Evolutionary conservation across 2,329 filamentous ascomycete species (phyloP).

Genomic region (Pseudopyricularia javanii): DNA sequence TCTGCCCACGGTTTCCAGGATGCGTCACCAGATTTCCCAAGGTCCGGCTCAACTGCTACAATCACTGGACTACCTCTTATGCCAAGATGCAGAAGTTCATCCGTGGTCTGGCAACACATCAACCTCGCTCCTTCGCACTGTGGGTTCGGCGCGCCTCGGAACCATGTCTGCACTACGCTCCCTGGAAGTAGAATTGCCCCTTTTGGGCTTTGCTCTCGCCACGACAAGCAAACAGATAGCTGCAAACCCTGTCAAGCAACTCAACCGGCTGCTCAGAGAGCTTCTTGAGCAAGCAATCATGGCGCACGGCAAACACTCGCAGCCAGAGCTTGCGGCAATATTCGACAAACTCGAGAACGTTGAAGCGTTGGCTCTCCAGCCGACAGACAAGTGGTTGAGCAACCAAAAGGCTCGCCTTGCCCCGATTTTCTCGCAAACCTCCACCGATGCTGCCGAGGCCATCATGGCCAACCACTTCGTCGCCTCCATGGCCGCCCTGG

Average conservation of each 20-base stretch:
- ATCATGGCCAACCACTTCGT: slow-evolving; percentile 29
- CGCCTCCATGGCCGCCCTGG: slow-evolving; percentile 31
- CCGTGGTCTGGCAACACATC: slow-evolving; percentile 36
- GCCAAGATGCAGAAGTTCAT: slow-evolving; percentile 17
- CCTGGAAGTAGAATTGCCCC: slow-evolving; percentile 52
- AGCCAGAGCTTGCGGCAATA: neutral
- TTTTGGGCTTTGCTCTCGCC: slow-evolving; percentile 43
- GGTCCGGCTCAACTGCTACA: slow-evolving; percentile 29
- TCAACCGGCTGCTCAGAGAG: slow-evolving; percentile 34
- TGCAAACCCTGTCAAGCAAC: slow-evolving; percentile 32
- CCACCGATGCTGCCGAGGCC: slow-evolving; percentile 4
- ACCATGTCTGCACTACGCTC: slow-evolving; percentile 48
- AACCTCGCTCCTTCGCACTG: slow-evolving; percentile 39
- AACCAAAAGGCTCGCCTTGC: neutral
- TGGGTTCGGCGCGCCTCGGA: slow-evolving; percentile 37
- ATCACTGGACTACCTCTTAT: slow-evolving; percentile 32
- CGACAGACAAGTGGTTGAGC: neutral
- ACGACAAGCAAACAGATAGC: slow-evolving; percentile 34
- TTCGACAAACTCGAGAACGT: neutral
- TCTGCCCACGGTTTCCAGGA: slow-evolving; percentile 26
- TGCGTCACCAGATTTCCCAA: slow-evolving; percentile 25
- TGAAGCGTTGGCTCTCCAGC: neutral
- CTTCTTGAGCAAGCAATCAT: slow-evolving; percentile 29
- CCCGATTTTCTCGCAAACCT: neutral
- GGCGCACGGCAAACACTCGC: slow-evolving; percentile 18